Conservation (phyloP, 1,284 basidiomycete species). For the Phlebopus sp. region DNA sequence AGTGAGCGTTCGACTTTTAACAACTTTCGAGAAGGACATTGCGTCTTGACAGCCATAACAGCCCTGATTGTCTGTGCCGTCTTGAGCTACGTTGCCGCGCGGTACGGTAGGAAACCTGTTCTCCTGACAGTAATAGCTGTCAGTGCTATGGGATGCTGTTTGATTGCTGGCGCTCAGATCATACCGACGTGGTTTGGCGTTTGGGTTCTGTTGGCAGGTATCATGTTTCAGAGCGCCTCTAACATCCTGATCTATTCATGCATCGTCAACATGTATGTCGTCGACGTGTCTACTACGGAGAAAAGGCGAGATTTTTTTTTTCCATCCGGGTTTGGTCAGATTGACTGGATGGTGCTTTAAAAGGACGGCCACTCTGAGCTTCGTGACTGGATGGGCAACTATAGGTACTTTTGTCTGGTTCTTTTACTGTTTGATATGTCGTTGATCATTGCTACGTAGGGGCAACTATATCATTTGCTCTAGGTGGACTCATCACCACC, state of each 20-base stretch:
- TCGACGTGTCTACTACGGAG: slow-evolving; percentile 28
- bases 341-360: slow-evolving; percentile 1
- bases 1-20: slow-evolving; percentile 18
- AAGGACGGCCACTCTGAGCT: slow-evolving; percentile 31
- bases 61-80: slow-evolving; percentile 21
- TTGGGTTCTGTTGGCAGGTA: slow-evolving; percentile 19
- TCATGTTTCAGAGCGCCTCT: slow-evolving; percentile 18
- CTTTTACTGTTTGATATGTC: not conserved
- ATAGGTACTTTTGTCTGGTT: slow-evolving; percentile 21
- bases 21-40: not conserved
- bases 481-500: slow-evolving; percentile 32
- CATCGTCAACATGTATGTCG: slow-evolving; percentile 28
- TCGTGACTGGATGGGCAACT: slow-evolving; percentile 26
- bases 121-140: slow-evolving; percentile 20
- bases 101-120: slow-evolving; percentile 30
- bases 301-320: slow-evolving; percentile 21
- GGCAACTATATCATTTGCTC: slow-evolving; percentile 21
- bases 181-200: slow-evolving; percentile 10
- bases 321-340: not conserved
- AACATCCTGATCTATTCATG: slow-evolving; percentile 14
- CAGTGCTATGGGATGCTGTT: slow-evolving; percentile 13
- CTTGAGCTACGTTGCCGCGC: slow-evolving; percentile 25
- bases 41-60: slow-evolving; percentile 10
- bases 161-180: slow-evolving; percentile 21
- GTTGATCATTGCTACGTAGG: slow-evolving; percentile 15